phyloP scores from a whole-genome alignment of 2,329 filamentous ascomycete species.

The Colletotrichum sp. region DNA sequence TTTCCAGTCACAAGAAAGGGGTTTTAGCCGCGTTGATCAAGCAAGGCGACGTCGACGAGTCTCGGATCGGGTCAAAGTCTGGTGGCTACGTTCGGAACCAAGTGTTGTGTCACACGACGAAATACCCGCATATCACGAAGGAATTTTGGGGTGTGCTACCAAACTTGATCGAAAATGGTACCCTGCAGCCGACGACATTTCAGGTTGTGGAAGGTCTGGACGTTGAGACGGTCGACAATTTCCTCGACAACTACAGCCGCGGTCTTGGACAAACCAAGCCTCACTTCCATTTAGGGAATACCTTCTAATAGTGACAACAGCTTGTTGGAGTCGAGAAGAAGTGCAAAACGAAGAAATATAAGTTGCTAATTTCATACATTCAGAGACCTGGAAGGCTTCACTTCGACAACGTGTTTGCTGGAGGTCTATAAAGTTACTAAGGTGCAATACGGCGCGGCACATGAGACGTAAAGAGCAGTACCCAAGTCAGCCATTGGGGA shows the following conservation, averaged over 20 bases:
- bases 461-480: no score
- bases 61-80: neutral
- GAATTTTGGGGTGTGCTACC: neutral
- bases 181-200: neutral
- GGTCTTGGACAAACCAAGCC: neutral
- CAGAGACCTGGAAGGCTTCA: no score
- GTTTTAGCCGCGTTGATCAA: neutral
- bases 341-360: no score
- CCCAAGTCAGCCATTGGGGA: no score
- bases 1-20: neutral
- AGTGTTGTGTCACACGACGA: neutral
- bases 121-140: neutral
- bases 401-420: no score
- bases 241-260: neutral
- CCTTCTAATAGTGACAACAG: neutral
- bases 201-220: neutral
- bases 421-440: no score
- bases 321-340: no score
- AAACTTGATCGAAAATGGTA: neutral
- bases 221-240: neutral
- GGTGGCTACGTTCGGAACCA: neutral
- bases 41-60: neutral
- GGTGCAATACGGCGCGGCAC: no score
- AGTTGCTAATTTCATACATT: no score
- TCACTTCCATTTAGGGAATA: neutral